Conservation (phyloP, 1,284 basidiomycete genomes). For the Phlebopus sp. region DNA sequence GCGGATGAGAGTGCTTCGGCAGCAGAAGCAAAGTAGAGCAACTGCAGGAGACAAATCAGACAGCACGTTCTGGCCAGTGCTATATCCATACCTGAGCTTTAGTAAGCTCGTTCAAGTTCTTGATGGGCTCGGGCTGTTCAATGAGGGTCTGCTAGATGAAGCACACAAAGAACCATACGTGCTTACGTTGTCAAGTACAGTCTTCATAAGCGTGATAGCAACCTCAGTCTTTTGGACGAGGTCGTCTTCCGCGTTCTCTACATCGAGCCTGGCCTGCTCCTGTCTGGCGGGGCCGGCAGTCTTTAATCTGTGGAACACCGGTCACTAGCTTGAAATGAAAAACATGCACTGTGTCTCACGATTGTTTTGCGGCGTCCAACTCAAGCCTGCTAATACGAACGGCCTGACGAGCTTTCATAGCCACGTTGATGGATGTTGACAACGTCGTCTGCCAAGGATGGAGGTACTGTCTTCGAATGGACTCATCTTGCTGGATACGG, state of each 20-base stretch:
- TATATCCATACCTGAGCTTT: constrained; percentile 68
- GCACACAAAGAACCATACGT: neutral
- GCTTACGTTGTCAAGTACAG: constrained; percentile 91
- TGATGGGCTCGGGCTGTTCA: constrained; percentile 86
- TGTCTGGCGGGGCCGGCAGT: constrained; percentile 69
- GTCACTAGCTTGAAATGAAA: constrained; percentile 5
- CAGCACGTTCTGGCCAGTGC: neutral
- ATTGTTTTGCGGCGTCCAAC: constrained; percentile 70
- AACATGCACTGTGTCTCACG: constrained; percentile 33
- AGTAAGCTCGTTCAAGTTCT: constrained; percentile 88
- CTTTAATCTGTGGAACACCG: constrained; percentile 59
- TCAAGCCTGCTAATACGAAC: constrained; percentile 81
- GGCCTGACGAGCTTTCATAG: constrained; percentile 88
- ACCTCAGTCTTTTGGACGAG: constrained; percentile 97
- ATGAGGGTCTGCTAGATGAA: neutral
- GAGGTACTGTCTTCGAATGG: constrained; percentile 75
- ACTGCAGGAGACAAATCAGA: constrained; percentile 39
- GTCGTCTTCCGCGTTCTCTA: constrained; percentile 95
- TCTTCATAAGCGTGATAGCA: constrained; percentile 97
- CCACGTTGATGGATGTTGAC: constrained; percentile 76
- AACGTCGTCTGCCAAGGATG: constrained; percentile 91
- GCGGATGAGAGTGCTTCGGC: constrained; percentile 81
- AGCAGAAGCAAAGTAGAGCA: constrained; percentile 81
- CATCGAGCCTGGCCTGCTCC: constrained; percentile 85
- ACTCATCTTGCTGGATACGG: constrained; percentile 78